Evolutionary conservation across 1,284 basidiomycete species (phyloP).

Genomic region (Malassezia japonica): DNA sequence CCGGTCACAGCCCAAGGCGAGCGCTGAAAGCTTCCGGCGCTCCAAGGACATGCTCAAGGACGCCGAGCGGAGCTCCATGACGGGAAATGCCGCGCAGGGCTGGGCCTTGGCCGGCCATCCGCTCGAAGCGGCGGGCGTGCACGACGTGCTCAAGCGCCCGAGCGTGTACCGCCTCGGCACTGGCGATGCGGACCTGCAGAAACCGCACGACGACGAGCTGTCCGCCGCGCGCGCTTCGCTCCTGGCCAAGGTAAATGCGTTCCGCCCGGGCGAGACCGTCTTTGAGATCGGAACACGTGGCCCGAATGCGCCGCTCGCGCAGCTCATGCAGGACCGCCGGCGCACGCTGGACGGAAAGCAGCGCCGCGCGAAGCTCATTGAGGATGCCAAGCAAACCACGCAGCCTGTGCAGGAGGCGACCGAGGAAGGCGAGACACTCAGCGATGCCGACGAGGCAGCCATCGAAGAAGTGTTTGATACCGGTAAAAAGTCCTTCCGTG

Average conservation of each 20-base stretch:
- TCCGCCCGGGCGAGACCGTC: conserved; percentile 79
- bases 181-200: conserved; percentile 9
- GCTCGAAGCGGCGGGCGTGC: conserved; percentile 60
- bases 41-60: conserved; percentile 73
- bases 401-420: background rate
- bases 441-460: conserved; percentile 14
- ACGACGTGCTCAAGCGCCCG: conserved; percentile 55
- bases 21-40: conserved; percentile 70
- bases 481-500: conserved; percentile 55
- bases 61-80: conserved; percentile 30
- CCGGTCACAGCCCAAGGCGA: conserved; percentile 80
- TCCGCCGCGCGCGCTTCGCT: conserved; percentile 57
- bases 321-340: conserved; percentile 78
- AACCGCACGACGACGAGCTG: conserved; percentile 3
- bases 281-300: conserved; percentile 77
- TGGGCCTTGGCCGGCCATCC: conserved; percentile 60
- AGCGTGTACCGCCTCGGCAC: conserved; percentile 25
- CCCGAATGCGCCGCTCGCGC: conserved; percentile 50
- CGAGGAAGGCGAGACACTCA: background rate
- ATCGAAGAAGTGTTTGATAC: conserved; percentile 29
- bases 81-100: conserved; percentile 22
- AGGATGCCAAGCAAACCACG: conserved; percentile 34
- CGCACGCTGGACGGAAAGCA: conserved; percentile 60
- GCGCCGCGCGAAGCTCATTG: conserved; percentile 48
- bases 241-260: conserved; percentile 67